A percentile compares a stretch with the other conserved stretches of the same genome.
Conservation (phyloP, 83 land plant genomes). For the Thuja plicata region DNA sequence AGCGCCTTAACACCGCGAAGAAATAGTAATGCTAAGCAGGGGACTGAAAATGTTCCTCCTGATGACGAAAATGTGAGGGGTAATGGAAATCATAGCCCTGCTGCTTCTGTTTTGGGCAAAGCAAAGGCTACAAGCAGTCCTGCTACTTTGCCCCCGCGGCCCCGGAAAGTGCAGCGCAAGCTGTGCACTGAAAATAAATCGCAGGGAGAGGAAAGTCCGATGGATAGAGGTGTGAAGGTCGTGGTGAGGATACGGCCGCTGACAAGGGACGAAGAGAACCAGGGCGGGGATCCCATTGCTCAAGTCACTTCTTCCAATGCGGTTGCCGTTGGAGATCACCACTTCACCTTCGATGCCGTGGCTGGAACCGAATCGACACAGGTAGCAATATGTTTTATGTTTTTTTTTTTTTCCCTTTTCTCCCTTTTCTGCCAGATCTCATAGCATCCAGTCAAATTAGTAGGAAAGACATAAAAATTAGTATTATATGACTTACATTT, state of each 20-base stretch:
- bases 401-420: not conserved
- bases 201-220: not conserved
- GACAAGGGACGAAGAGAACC: constrained; percentile 62
- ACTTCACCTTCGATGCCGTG: constrained; percentile 83
- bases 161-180: not conserved
- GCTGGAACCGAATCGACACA: constrained; percentile 79
- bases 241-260: constrained; percentile 82
- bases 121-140: not conserved
- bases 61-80: not conserved
- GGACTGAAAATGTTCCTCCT: not conserved
- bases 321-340: constrained; percentile 62
- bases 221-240: constrained; percentile 36
- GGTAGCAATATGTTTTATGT: constrained; percentile 30
- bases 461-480: not conserved
- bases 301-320: constrained; percentile 56
- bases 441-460: too few relatives aligned
- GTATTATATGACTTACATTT: not conserved
- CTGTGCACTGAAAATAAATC: not conserved
- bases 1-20: not conserved
- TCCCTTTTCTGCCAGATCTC: not conserved
- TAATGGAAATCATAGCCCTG: not conserved
- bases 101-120: not conserved
- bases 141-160: not conserved
- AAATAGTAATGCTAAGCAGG: not conserved
- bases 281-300: constrained; percentile 50